Evolutionary conservation across 2,329 filamentous ascomycete species (phyloP), one percentile per base, ranked within the genome.

Genomic region (Cadophora malorum): DNA sequence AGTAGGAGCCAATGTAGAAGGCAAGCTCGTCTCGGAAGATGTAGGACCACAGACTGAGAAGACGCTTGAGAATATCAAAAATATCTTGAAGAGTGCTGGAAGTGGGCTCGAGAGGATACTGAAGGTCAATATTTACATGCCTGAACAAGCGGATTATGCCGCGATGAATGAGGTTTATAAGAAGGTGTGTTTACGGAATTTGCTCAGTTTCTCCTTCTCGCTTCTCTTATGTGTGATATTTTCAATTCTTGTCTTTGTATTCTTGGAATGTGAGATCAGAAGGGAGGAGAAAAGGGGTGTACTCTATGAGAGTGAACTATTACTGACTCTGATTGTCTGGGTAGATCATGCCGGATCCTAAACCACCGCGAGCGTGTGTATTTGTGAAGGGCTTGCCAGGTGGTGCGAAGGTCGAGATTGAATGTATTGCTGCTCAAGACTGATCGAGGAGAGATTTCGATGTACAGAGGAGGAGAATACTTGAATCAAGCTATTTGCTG

Each of bases 391-490:
- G 64, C 2, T 49, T 70, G 7, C 69, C 69, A 4, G 67, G 67
- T 38, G 69, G 64, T 28, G 66, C 69, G 25, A 67, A 65, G 23
- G 67, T 70, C 45, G 69, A 70, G 59, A 70, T 70, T 53, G 69
- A 70, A 19, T 70, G 66, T 59, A 60, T 70, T 64, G 66, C 68
- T 64, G 66, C 68, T 58, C 56, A 67, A 58, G 19, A n/a, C 4
- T 65, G 38, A 58, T 53, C 2, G 16, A 4, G 10, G 21, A 12
- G 21, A 28, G 10, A 6, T 3, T 14, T 52, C 14, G 49, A 52
- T 9, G 25, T 7, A 21, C 3, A 21, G 25, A n/a, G 10, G 49
- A 3, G 2, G 12, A 14, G 7, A 38, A 38, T 38, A 10, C 7
- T 14, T 38, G 35, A 9, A 38, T 38, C 35, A 38, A 38, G 4